Evolutionary conservation across 2,329 filamentous ascomycete genomes (phyloP).

Genomic region (Arthrobotrys megalospora): DNA sequence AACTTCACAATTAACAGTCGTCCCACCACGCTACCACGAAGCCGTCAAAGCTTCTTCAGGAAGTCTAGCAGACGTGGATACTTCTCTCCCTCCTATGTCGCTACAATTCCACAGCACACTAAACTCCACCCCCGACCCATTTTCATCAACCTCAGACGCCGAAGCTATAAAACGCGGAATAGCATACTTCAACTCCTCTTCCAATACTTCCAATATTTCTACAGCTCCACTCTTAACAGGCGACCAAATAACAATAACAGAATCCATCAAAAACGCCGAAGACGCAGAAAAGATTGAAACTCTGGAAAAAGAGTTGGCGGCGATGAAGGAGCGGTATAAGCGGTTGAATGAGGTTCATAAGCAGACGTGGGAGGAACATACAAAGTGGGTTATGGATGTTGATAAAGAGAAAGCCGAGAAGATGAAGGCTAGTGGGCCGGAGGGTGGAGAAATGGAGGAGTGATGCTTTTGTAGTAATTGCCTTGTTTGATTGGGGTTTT

Average conservation of each 20-base stretch:
- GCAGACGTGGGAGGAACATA: conserved; percentile 63
- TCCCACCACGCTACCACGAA: conserved; percentile 64
- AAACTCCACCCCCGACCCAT: conserved; percentile 42
- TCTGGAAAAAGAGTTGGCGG: conserved; percentile 62
- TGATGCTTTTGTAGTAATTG: conserved; percentile 22
- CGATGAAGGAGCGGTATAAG: conserved; percentile 64
- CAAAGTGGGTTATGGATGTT: conserved; percentile 61
- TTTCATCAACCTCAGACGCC: conserved; percentile 61
- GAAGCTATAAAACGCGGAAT: conserved; percentile 50
- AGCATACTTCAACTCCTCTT: conserved; percentile 42
- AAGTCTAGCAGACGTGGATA: conserved; percentile 55
- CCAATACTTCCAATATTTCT: background rate
- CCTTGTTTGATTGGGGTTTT: background rate
- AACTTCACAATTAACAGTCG: conserved; percentile 54
- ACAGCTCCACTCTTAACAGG: background rate
- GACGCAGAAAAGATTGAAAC: conserved; percentile 62
- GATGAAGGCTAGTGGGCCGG: conserved; percentile 29
- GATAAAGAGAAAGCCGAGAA: conserved; percentile 59
- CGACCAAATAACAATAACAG: conserved; percentile 22
- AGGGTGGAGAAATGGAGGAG: conserved; percentile 23
- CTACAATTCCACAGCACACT: conserved; percentile 52
- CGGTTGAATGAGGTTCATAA: conserved; percentile 63
- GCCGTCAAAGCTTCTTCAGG: conserved; percentile 61
- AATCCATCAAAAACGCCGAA: conserved; percentile 50
- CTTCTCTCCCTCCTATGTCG: conserved; percentile 44